Percentiles rank a stretch among this genome's conserved stretches.
These are phyloP conservation scores for Apiospora rasikravindrae DNA, from an alignment of 2,329 filamentous ascomycete species.

Conservation along the genomic window DNA sequence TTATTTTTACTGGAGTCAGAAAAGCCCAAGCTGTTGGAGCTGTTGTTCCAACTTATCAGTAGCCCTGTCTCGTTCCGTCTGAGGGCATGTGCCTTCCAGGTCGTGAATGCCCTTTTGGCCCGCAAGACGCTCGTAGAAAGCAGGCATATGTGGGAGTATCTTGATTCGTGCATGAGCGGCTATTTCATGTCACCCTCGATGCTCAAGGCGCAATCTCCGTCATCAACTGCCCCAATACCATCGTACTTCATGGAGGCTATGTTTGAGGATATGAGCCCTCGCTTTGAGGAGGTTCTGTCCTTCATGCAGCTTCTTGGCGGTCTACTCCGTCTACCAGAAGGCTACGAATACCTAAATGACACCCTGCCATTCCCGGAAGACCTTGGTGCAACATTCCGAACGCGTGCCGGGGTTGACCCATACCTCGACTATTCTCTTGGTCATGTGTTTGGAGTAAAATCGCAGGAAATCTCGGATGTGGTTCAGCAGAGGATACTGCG, in stretches of 20 bases:
- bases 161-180: constrained; percentile 82
- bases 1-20: constrained; percentile 72
- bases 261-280: constrained; percentile 74
- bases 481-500: constrained; percentile 75
- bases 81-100: constrained; percentile 82
- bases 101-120: constrained; percentile 75
- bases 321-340: constrained; percentile 70
- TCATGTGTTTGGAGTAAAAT: constrained; percentile 72
- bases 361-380: constrained; percentile 85
- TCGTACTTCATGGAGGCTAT: constrained; percentile 62
- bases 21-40: constrained; percentile 71
- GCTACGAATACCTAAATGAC: constrained; percentile 70
- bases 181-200: constrained; percentile 45
- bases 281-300: constrained; percentile 84
- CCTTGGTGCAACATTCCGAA: constrained; percentile 76
- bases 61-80: constrained; percentile 78
- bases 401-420: constrained; percentile 82
- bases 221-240: constrained; percentile 34
- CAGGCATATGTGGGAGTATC: constrained; percentile 76
- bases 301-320: constrained; percentile 80
- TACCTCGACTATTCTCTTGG: constrained; percentile 93
- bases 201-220: constrained; percentile 35
- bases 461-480: constrained; percentile 68
- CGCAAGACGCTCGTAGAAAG: constrained; percentile 73
- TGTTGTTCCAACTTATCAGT: constrained; percentile 79